Percentiles rank a stretch among this genome's conserved stretches.
These are phyloP conservation scores for Huntiella moniliformis DNA, from an alignment of 2,329 filamentous ascomycete species.

Conservation along the genomic window DNA sequence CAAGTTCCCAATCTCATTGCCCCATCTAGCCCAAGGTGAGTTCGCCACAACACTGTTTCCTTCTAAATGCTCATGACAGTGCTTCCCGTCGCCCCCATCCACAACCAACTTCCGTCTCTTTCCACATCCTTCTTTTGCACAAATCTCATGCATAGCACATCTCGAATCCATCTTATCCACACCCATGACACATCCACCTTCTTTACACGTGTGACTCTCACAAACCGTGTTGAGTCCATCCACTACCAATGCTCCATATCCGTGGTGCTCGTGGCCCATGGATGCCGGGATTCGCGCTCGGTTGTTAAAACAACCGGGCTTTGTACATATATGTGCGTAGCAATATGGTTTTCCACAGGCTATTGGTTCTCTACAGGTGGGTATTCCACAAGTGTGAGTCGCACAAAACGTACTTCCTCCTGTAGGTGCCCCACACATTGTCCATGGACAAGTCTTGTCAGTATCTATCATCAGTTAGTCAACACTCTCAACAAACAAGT, in stretches of 20 bases:
- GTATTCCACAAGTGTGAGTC: background rate
- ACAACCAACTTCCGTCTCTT: background rate
- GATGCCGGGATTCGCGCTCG: background rate
- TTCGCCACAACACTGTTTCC: background rate
- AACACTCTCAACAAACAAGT: background rate
- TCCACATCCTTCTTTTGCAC: constrained; percentile 4
- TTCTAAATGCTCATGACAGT: background rate
- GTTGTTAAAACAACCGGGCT: background rate
- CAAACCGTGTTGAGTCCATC: constrained; percentile 2
- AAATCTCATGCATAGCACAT: background rate
- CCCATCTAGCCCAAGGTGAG: background rate
- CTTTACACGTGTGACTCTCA: constrained; percentile 9
- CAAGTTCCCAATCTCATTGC: background rate
- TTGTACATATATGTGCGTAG: background rate
- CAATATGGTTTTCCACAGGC: background rate
- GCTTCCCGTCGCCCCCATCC: background rate
- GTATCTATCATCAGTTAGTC: background rate
- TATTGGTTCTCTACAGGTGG: background rate
- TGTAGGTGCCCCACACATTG: background rate
- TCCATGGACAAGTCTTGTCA: background rate
- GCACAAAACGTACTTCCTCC: background rate
- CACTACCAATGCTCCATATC: background rate
- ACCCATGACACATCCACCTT: constrained; percentile 2
- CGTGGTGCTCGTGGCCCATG: background rate
- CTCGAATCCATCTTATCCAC: background rate